Base-by-base conservation (phyloP, 768 basidiomycete species). In the Aureoboletus auriporus region DNA sequence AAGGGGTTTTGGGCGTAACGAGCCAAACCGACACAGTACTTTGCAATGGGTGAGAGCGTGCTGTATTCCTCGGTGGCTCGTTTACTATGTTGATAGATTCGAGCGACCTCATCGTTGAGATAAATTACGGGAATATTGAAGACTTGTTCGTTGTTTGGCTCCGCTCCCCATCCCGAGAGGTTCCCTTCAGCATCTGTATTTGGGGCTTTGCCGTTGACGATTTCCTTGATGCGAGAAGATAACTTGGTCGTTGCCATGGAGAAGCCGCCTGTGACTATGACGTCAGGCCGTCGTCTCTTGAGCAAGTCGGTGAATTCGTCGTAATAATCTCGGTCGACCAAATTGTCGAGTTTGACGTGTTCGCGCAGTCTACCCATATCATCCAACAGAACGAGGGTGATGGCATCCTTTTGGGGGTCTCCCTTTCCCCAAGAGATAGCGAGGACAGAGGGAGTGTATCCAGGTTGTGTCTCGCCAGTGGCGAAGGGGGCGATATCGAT, bases 351-450 rank as follows among this genome's bases (percentile, higher is more conserved):
- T 62, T 87, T 89, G 38, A 83, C 79, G 53, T 92, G 86, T 58
- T 96, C 91, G n/a, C 92, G 86, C 61, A 94, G 74, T 41, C 90
- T 86, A 14, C 96, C 95, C 39, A 83, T 84, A 52, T 90, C 82
- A 60, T 97, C 94, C 39, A 97, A 63, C 71, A 84, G 89, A 49
- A 94, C 86, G 35, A 92, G 71, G 17, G 83, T 79, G 46, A 97
- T 87, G 7, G 86, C 84, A 66, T 99, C 95, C 60, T 88, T 89
- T 59, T 86, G 83, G 34, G 92, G 90, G 58, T 96, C 93, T 33
- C 96, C 96, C 69, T 89, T 86, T 33, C 96, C 96, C 84, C 92
- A 93, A 7, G 94, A 95, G 48, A 95, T 67, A 4, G 94, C 90
- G 36, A 99, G 76, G 17, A 98, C 92, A 17, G 84, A 76, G 41